Evolutionary conservation across 2,329 filamentous ascomycete species (phyloP).

Genomic region (Neoarthrinium moseri): DNA sequence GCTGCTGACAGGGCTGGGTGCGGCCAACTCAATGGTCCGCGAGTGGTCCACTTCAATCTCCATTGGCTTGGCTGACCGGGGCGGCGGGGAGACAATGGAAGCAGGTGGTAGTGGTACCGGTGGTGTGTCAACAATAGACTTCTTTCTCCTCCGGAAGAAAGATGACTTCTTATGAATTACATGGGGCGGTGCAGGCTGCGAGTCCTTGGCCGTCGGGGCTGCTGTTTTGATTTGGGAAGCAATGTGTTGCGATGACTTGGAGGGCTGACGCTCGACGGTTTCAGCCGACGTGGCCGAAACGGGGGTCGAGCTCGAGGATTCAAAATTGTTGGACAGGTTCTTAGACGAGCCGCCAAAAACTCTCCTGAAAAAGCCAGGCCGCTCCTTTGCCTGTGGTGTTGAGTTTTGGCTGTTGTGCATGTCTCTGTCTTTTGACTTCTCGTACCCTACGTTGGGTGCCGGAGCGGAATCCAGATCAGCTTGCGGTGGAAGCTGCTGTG

Average conservation of each 20-base stretch:
- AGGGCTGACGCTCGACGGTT: constrained; percentile 36
- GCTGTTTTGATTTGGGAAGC: constrained; percentile 45
- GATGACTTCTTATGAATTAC: constrained; percentile 87
- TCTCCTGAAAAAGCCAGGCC: constrained; percentile 86
- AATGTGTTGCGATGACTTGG: constrained; percentile 37
- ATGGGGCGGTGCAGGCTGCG: constrained; percentile 42
- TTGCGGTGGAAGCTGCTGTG: constrained; percentile 26
- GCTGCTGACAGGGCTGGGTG: constrained; percentile 72
- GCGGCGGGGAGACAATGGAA: constrained; percentile 15
- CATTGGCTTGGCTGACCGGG: constrained; percentile 22
- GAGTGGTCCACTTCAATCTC: constrained; percentile 29
- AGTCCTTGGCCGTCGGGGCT: constrained; percentile 51
- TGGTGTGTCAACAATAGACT: constrained; percentile 76
- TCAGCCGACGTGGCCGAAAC: constrained; percentile 35
- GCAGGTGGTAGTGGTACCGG: constrained; percentile 36
- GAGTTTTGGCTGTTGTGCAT: constrained; percentile 27
- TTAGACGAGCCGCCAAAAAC: constrained; percentile 83
- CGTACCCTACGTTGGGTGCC: constrained; percentile 57
- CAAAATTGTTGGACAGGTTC: constrained; percentile 34
- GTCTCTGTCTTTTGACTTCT: constrained; percentile 59
- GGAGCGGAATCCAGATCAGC: constrained; percentile 51
- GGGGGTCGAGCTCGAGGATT: constrained; percentile 23
- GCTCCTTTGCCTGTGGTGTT: constrained; percentile 59
- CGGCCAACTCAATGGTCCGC: constrained; percentile 30
- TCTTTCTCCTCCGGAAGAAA: constrained; percentile 92